Conservation (phyloP, 2,329 filamentous ascomycete genomes). For the Erysiphe pulchra region DNA sequence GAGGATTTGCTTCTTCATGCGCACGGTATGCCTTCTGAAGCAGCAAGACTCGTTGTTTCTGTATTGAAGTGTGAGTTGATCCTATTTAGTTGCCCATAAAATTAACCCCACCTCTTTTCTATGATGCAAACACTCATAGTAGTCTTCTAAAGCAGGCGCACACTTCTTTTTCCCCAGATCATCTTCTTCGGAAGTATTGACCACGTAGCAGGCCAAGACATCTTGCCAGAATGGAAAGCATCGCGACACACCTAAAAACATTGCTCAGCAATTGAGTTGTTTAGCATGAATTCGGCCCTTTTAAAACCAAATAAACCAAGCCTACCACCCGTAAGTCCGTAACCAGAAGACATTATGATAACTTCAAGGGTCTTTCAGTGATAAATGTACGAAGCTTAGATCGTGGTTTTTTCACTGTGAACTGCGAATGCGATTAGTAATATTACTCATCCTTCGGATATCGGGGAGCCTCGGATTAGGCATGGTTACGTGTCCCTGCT, state of each 20-base stretch:
- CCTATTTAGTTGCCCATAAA: background rate
- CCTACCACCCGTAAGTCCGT: slow-evolving; percentile 56
- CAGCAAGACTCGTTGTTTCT: slow-evolving; percentile 49
- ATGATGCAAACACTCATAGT: slow-evolving; percentile 97
- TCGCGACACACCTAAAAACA: slow-evolving; percentile 22
- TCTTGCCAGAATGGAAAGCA: slow-evolving; percentile 99
- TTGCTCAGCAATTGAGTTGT: slow-evolving; percentile 7
- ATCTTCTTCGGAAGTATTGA: slow-evolving; percentile 65
- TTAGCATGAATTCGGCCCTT: background rate
- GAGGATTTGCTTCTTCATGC: slow-evolving; percentile 44
- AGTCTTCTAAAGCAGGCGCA: slow-evolving; percentile 65
- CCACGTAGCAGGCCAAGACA: slow-evolving; percentile 90
- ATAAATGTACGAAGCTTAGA: too few species aligned
- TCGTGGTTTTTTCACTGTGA: background rate
- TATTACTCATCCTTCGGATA: background rate
- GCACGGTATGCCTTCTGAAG: slow-evolving; percentile 72
- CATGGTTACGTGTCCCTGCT: background rate
- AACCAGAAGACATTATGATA: slow-evolving; percentile 50
- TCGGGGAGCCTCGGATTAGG: background rate
- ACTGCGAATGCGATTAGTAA: background rate
- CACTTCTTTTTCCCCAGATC: slow-evolving; percentile 72
- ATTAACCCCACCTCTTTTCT: slow-evolving; percentile 68
- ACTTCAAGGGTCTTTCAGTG: background rate
- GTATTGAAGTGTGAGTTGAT: slow-evolving; percentile 2
- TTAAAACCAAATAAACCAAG: slow-evolving; percentile 4